These are phyloP conservation scores for Podila epicladia DNA, from an alignment of 192 early-diverging fungal species.

Conservation along the genomic window DNA sequence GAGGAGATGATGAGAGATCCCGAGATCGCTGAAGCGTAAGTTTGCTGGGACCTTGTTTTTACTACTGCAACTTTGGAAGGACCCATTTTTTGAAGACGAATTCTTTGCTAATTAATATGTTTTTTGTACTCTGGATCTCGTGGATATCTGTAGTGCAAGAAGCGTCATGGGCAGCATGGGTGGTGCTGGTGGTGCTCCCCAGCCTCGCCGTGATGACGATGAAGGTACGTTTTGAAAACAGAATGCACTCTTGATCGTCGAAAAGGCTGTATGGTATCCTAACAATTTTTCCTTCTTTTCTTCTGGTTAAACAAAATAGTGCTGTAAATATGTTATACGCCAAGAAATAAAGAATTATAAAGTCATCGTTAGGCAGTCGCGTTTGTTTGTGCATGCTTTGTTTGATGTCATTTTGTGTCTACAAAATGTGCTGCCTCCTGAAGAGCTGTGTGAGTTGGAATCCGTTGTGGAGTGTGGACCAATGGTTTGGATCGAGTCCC, in stretches of 20 bases:
- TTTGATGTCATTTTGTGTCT: slow-evolving; percentile 14
- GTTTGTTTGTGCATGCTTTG: neutral
- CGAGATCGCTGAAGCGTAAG: slow-evolving; percentile 62
- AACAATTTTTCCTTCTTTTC: neutral
- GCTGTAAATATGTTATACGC: neutral
- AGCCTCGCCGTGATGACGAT: slow-evolving; percentile 18
- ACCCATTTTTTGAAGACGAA: neutral
- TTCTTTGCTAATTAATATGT: neutral
- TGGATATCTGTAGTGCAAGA: slow-evolving; percentile 48
- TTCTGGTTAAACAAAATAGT: neutral
- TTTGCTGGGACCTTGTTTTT: slow-evolving; percentile 36
- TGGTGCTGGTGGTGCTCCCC: slow-evolving; percentile 27
- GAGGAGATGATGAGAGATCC: slow-evolving; percentile 80
- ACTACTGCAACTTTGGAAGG: neutral
- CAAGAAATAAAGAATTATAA: neutral
- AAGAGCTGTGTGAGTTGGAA: slow-evolving; percentile 66
- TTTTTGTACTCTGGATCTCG: neutral
- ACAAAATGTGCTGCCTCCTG: slow-evolving; percentile 60
- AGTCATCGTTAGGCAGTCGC: no score
- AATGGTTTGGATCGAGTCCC: slow-evolving; percentile 56
- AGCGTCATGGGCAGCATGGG: slow-evolving; percentile 54
- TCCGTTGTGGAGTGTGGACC: slow-evolving; percentile 60
- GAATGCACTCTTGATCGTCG: neutral
- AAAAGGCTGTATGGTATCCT: neutral
- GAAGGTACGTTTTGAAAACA: slow-evolving; percentile 9